A percentile compares a stretch with the other conserved stretches of the same genome.
Evolutionary conservation across 805 yeast species (phyloP).

Genomic region (Saccharomycopsis microspora): DNA sequence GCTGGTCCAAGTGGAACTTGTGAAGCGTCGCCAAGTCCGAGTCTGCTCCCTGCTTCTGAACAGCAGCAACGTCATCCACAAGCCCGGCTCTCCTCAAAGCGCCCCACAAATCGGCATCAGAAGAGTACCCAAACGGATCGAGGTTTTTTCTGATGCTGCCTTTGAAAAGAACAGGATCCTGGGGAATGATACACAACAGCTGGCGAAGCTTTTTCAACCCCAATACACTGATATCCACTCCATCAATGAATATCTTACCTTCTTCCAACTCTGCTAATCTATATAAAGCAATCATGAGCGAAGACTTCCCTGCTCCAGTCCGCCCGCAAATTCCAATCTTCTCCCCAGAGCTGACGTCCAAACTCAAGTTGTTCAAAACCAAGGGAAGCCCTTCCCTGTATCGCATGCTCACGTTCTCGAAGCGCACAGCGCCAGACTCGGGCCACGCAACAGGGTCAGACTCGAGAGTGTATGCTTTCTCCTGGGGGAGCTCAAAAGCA

Average conservation of each 20-base stretch:
- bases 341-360: conserved; percentile 39
- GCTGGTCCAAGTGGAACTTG: conserved; percentile 49
- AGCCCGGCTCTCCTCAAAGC: conserved; percentile 54
- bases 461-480: conserved; percentile 41
- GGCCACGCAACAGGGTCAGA: conserved; percentile 53
- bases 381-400: conserved; percentile 58
- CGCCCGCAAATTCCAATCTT: conserved; percentile 59
- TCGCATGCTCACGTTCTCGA: conserved; percentile 43
- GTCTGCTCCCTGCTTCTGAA: conserved; percentile 20
- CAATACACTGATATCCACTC: conserved; percentile 46
- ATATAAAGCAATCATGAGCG: conserved; percentile 63
- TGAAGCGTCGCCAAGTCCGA: conserved; percentile 21
- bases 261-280: conserved; percentile 48
- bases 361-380: conserved; percentile 46
- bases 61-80: conserved; percentile 26
- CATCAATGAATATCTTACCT: conserved; percentile 56
- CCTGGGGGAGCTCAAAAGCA: conserved; percentile 54
- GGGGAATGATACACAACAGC: conserved; percentile 75
- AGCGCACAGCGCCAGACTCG: conserved; percentile 41
- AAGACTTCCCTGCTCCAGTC: conserved; percentile 66
- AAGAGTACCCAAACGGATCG: conserved; percentile 56
- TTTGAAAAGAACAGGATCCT: conserved; percentile 76
- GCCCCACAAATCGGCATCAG: conserved; percentile 57
- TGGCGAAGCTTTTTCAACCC: conserved; percentile 64
- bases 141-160: conserved; percentile 68